phyloP scores from a whole-genome alignment of 1,284 basidiomycete species.

The Trichosporon sp. region DNA sequence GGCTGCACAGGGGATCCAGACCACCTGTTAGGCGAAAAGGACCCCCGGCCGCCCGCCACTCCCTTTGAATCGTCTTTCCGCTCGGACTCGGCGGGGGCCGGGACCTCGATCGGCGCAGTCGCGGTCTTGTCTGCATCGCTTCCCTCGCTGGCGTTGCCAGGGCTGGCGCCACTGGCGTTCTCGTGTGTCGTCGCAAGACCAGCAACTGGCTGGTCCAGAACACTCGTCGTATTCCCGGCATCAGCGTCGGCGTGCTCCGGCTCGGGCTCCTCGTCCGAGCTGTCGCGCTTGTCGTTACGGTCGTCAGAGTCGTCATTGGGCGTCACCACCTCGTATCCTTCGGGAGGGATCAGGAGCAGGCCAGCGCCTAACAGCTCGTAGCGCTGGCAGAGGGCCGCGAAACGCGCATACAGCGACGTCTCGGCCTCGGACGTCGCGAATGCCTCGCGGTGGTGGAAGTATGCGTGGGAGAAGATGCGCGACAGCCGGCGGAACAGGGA shows the following conservation, averaged over 20 bases:
- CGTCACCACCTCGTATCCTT: slow-evolving; percentile 28
- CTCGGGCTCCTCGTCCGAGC: slow-evolving; percentile 28
- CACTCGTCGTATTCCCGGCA: slow-evolving; percentile 11
- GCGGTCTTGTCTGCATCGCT: not conserved
- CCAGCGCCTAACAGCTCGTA: slow-evolving; percentile 76
- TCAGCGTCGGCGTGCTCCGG: not conserved
- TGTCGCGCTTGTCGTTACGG: slow-evolving; percentile 32
- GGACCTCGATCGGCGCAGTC: slow-evolving; percentile 2
- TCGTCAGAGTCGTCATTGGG: slow-evolving; percentile 22
- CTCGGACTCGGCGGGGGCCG: slow-evolving; percentile 3
- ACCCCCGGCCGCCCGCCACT: not conserved
- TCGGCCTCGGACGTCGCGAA: slow-evolving; percentile 66
- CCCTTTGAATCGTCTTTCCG: slow-evolving; percentile 6
- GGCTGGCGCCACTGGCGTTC: not conserved
- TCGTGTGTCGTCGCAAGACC: no score
- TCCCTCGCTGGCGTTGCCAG: not conserved
- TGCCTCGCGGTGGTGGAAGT: slow-evolving; percentile 87
- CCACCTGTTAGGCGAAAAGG: slow-evolving; percentile 28
- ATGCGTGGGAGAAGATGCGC: slow-evolving; percentile 93
- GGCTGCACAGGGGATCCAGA: slow-evolving; percentile 29
- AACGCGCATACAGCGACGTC: slow-evolving; percentile 86
- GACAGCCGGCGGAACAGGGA: slow-evolving; percentile 71
- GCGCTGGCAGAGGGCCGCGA: slow-evolving; percentile 76
- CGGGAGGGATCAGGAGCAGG: slow-evolving; percentile 74
- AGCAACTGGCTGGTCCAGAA: not conserved